A percentile compares a stretch with the other conserved stretches of the same genome.
These are phyloP conservation scores for Ceratobasidium sp. DNA, from an alignment of 1,284 basidiomycete genomes.

Conservation along the genomic window DNA sequence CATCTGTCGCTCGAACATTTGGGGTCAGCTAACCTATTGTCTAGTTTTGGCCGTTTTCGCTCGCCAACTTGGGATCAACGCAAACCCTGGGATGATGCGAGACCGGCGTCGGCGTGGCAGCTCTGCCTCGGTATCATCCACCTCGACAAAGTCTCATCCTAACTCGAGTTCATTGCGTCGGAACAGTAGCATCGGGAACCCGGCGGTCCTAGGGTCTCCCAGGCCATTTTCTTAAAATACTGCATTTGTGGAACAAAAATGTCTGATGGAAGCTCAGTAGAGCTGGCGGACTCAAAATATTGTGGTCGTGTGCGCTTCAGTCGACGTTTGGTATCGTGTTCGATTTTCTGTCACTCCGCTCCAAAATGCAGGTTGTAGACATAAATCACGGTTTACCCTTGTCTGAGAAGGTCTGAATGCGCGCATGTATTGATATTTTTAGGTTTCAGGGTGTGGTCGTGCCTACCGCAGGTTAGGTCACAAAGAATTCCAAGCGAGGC, in stretches of 20 bases:
- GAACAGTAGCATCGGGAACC: slow-evolving; percentile 37
- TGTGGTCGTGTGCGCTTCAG: background rate
- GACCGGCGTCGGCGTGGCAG: slow-evolving; percentile 42
- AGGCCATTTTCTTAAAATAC: slow-evolving; percentile 18
- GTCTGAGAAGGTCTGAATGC: background rate
- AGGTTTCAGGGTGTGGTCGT: background rate
- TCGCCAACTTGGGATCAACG: slow-evolving; percentile 38
- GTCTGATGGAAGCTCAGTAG: background rate
- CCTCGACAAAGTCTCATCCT: slow-evolving; percentile 42
- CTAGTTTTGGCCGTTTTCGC: slow-evolving; percentile 42
- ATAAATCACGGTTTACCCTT: background rate
- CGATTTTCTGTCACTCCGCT: too few relatives aligned
- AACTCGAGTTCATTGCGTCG: slow-evolving; percentile 37
- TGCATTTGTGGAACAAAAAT: background rate
- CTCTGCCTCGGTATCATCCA: slow-evolving; percentile 37
- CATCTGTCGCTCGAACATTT: background rate
- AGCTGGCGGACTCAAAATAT: background rate
- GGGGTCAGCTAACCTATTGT: background rate
- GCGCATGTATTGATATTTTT: background rate
- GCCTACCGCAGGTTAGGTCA: background rate
- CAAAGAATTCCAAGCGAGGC: background rate
- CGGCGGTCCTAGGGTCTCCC: slow-evolving; percentile 16
- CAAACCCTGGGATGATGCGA: slow-evolving; percentile 43
- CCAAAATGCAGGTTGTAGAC: background rate
- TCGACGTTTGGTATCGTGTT: background rate